Base-by-base conservation (phyloP, 192 early-diverging fungal species). In the Thoreauomyces humboldtii region DNA sequence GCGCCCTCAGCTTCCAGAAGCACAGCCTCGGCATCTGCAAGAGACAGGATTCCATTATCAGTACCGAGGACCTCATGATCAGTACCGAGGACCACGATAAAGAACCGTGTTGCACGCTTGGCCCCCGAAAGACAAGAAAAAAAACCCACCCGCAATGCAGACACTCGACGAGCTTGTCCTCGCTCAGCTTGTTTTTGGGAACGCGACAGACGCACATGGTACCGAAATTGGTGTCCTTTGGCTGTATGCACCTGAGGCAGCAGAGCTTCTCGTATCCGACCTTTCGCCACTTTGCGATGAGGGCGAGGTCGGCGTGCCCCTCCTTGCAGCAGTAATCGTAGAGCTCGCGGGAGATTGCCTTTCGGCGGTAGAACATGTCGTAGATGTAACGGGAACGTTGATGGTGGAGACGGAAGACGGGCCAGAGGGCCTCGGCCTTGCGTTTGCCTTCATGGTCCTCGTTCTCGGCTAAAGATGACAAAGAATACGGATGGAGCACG, bases 201-300 rank as follows among this genome's bases (percentile, higher is more conserved):
- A 99, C 95, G 38, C 97, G 87, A 80, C 97, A 99, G 4, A 96
- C 87, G 72, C 97, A 99, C 1, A 91, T 92, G 0, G 97, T 98
- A 27, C 95, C 93, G 80, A 91, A 96, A 73, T 96, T 97, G 14
- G 95, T 98, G 64, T 99, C 97, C 61, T 86, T 88, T 45, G 94
- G 88, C 63, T 99, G 97, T 61, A 99, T 95, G 71, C 97, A 98
- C 55, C 91, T 82, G 63, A 98, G 66, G 67, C 97, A 99, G 69
- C 97, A 99, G 34, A 99, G 82, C 67, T 95, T 94, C 71, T 99
- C 97, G 72, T 92, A 99, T 31, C 95, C 36, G 21, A 88, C 89
- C 86, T 97, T 98, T 61, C 88, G 89, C 97, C 97, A 99, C 64
- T 99, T 99, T 14, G 95, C 97, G 76, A 99, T 99, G 22, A 99